phyloP scores from a whole-genome alignment of 805 yeast species.

The Candida silvicultrix region DNA sequence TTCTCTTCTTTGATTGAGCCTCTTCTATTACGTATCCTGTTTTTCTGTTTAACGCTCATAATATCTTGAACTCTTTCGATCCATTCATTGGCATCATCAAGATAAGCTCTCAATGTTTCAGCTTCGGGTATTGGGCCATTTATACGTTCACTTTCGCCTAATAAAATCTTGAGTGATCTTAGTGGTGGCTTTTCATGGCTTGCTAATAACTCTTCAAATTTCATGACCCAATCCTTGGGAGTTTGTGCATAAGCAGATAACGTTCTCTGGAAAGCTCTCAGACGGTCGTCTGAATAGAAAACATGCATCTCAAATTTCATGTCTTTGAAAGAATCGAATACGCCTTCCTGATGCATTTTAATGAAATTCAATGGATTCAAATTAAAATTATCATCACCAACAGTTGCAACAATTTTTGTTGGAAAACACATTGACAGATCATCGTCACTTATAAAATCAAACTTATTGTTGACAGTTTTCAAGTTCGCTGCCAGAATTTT shows the following conservation, averaged over 20 bases:
- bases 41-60: slow-evolving; percentile 32
- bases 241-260: slow-evolving; percentile 37
- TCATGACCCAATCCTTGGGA: slow-evolving; percentile 45
- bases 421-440: slow-evolving; percentile 46
- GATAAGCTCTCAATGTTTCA: slow-evolving; percentile 30
- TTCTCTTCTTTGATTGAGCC: slow-evolving; percentile 3
- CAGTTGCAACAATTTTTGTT: slow-evolving; percentile 39
- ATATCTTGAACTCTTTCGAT: slow-evolving; percentile 48
- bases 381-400: slow-evolving; percentile 25
- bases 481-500: slow-evolving; percentile 24
- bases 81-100: slow-evolving; percentile 43
- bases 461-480: slow-evolving; percentile 28
- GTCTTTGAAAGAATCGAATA: slow-evolving; percentile 4
- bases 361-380: slow-evolving; percentile 27
- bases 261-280: slow-evolving; percentile 30
- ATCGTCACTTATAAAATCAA: slow-evolving; percentile 48
- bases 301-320: slow-evolving; percentile 37
- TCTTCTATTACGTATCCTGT: slow-evolving; percentile 28
- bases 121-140: slow-evolving; percentile 32
- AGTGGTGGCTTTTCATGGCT: slow-evolving; percentile 40
- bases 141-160: slow-evolving; percentile 50
- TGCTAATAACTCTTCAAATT: slow-evolving; percentile 34
- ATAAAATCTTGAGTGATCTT: slow-evolving; percentile 35
- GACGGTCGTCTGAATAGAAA: slow-evolving; percentile 45
- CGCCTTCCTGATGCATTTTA: slow-evolving; percentile 8